Base-by-base conservation (phyloP, 768 basidiomycete genomes). In the Lactarius sp. region DNA sequence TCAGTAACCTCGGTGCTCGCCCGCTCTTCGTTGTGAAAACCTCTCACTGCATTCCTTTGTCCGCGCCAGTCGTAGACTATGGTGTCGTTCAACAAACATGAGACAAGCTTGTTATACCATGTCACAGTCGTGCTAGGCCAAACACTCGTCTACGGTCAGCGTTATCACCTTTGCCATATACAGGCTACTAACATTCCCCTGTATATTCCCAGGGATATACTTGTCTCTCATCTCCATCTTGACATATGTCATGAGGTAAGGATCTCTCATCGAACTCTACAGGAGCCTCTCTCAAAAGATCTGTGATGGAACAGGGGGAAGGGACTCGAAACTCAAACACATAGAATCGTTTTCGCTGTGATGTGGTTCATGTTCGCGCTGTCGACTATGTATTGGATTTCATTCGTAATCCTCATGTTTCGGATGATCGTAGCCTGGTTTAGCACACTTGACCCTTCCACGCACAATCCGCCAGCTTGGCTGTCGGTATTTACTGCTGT, bases 221-320 rank as follows among this genome's bases (percentile, higher is more conserved):
- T 14, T 52, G 10, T 64, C 27, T 34, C 62, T 64, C 13, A 16
- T 64, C 12, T 46, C 57, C 27, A 49, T 59, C 36, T 49, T 46
- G 20, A 39, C 47, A 7, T 42, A 54, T 34, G 14, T 56, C 44
- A 59, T 64, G 46, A 10, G 34, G 62, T 64, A 33, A 50, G 62
- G 27, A 22, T 2, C 20, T 6, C 39, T 62, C 27, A 5, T 42
- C 39, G 41, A 52, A 2, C 37, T 27, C 1, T 9, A 1, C 18
- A 0, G 18, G 9, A n/a, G n/a, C 13, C 47, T 60, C 47, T 39
- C 18, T 27, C 4, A 34, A 18, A 22, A 14, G 36, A 20, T 39
- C n/a, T 9, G 3, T 31, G 20, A 58, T 31, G 50, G 50, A 52
- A 58, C n/a, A 56, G 61, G 16, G 9, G 20, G 36, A 63, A 47